phyloP scores from a whole-genome alignment of 2,329 filamentous ascomycete species.

The Xylaria sp. region DNA sequence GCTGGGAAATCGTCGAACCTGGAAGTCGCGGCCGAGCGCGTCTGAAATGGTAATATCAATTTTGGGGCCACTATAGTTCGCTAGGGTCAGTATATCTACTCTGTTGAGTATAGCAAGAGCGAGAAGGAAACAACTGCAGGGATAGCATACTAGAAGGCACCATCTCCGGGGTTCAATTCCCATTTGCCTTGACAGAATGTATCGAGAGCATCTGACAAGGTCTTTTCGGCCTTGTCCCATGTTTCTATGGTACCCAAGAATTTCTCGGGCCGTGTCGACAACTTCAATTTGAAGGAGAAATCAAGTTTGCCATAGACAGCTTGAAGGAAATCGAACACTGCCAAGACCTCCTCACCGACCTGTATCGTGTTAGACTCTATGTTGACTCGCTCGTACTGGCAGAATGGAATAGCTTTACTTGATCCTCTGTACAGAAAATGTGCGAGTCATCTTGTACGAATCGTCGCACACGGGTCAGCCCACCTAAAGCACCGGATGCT shows the following conservation, averaged over 20 bases:
- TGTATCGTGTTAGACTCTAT: conserved; percentile 1
- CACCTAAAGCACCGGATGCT: conserved; percentile 78
- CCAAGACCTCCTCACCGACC: conserved; percentile 45
- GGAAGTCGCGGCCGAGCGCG: conserved; percentile 73
- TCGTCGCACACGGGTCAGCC: conserved; percentile 80
- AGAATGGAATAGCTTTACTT: conserved; percentile 37
- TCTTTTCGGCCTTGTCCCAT: conserved; percentile 87
- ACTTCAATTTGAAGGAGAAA: conserved; percentile 72
- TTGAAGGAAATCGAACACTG: conserved; percentile 72
- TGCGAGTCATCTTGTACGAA: conserved; percentile 93
- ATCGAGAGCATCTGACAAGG: conserved; percentile 78
- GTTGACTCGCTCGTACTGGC: background rate
- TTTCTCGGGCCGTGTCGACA: conserved; percentile 26
- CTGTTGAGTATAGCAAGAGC: no score
- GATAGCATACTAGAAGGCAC: conserved; percentile 99
- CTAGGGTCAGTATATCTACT: no score
- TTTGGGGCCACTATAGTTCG: conserved; percentile 95
- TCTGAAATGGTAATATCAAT: conserved; percentile 96
- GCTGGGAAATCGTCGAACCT: conserved; percentile 13
- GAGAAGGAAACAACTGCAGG: no score
- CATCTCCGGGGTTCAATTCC: conserved; percentile 93
- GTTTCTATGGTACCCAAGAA: conserved; percentile 61
- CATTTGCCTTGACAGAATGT: conserved; percentile 72
- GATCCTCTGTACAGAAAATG: conserved; percentile 75
- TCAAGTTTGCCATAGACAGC: conserved; percentile 80